Evolutionary conservation across 768 basidiomycete species (phyloP).

Genomic region (Botryobasidium botryosum): DNA sequence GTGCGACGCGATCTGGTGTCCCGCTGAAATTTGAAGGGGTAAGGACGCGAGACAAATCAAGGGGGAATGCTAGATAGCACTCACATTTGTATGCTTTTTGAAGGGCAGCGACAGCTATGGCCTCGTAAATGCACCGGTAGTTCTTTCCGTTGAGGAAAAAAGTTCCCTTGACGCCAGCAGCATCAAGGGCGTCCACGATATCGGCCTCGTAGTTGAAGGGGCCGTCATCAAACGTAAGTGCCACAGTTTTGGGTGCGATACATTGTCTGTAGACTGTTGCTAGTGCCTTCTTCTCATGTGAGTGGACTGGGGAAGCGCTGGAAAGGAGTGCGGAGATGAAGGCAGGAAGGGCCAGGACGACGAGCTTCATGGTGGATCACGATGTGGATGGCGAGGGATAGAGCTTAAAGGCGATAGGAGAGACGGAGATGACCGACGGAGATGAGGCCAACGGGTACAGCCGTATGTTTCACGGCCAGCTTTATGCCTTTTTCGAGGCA

Average conservation of each 20-base stretch:
- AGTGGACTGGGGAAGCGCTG: neutral
- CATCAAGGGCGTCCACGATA: conserved; percentile 2
- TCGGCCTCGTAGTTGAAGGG: conserved; percentile 9
- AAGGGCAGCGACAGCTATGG: no score
- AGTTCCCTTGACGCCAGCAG: conserved; percentile 1
- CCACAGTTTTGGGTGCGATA: neutral
- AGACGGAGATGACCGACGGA: neutral
- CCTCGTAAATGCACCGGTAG: conserved; percentile 6
- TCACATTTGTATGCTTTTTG: no score
- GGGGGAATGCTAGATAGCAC: no score
- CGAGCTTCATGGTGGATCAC: no score
- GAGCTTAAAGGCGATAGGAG: no score
- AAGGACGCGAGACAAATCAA: neutral
- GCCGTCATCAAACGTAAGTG: conserved; percentile 12
- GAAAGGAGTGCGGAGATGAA: neutral
- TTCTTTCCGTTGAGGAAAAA: conserved; percentile 8
- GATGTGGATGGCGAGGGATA: neutral
- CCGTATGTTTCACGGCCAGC: no score
- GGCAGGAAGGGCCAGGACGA: neutral
- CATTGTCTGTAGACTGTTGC: neutral
- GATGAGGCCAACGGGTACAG: no score
- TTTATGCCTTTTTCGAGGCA: no score
- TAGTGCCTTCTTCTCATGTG: neutral
- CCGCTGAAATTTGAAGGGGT: neutral
- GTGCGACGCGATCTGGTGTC: conserved; percentile 8